These are phyloP conservation scores for Cantharellus cinnabarinus DNA, from an alignment of 768 basidiomycete species.

Conservation along the genomic window DNA sequence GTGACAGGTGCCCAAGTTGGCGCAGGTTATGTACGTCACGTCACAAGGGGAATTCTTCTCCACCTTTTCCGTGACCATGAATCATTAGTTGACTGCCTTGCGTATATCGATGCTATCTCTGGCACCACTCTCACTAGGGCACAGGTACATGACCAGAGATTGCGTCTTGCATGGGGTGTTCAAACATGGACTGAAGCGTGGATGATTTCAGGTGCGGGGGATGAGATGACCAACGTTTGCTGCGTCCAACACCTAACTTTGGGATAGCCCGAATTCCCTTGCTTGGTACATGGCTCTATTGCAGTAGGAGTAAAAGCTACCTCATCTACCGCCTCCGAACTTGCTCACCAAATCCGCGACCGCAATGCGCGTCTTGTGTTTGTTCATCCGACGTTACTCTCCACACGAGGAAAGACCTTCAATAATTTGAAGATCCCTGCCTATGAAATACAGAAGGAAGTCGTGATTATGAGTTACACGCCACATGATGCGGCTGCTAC, in stretches of 20 bases:
- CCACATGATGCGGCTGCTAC: slow-evolving; percentile 7
- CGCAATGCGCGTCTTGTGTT: slow-evolving; percentile 15
- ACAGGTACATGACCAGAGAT: background rate
- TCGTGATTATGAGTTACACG: slow-evolving; percentile 12
- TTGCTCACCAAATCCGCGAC: slow-evolving; percentile 19
- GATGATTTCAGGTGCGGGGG: slow-evolving; percentile 12
- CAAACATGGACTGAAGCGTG: slow-evolving; percentile 10
- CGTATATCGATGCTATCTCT: background rate
- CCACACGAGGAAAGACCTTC: slow-evolving; percentile 14
- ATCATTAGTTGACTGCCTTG: background rate
- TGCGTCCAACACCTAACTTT: background rate
- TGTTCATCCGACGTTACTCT: slow-evolving; percentile 16
- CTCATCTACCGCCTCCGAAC: slow-evolving; percentile 15
- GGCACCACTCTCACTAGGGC: background rate
- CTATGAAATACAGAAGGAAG: slow-evolving; percentile 2
- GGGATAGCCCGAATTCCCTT: slow-evolving; percentile 12
- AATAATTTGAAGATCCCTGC: slow-evolving; percentile 9
- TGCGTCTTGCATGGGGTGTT: background rate
- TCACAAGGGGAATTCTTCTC: no score
- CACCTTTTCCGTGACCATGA: background rate
- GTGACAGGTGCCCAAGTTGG: no score
- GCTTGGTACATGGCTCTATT: slow-evolving; percentile 12
- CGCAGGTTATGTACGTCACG: no score
- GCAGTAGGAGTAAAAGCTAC: slow-evolving; percentile 14
- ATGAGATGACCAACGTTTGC: background rate